These are phyloP conservation scores for Halophytophthora batemanensis DNA, from an alignment of 352 stramenopile genomes.

Conservation along the genomic window DNA sequence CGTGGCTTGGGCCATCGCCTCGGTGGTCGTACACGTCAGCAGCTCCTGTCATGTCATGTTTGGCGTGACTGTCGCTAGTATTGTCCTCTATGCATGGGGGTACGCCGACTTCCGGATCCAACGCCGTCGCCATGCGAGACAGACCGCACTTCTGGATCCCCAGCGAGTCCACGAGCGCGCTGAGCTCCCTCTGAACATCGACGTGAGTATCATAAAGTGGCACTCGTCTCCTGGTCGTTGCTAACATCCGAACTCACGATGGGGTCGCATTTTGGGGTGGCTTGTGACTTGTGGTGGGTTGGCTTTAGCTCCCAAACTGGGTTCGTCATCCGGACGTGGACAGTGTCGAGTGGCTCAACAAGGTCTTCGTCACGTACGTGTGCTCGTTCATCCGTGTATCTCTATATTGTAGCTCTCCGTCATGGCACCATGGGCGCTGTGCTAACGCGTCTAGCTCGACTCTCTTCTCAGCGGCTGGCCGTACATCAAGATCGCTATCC, in stretches of 20 bases:
- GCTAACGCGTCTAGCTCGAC: slow-evolving; percentile 5
- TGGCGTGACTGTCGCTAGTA: slow-evolving; percentile 32
- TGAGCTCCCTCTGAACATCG: slow-evolving; percentile 18
- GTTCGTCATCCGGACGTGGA: slow-evolving; percentile 61
- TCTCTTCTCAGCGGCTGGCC: slow-evolving; percentile 49
- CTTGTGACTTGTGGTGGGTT: neutral
- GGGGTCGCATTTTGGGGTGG: neutral
- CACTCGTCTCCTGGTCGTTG: too few species aligned
- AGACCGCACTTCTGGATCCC: slow-evolving; percentile 21
- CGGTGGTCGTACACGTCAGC: slow-evolving; percentile 29
- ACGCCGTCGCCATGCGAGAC: slow-evolving; percentile 16
- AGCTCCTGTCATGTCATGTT: slow-evolving; percentile 41
- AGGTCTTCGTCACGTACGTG: slow-evolving; percentile 48
- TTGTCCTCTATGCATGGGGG: slow-evolving; percentile 49
- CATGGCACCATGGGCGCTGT: neutral
- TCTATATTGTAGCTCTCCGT: too few species aligned
- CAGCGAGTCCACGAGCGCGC: neutral
- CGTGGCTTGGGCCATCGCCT: slow-evolving; percentile 29
- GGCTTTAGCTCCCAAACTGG: slow-evolving; percentile 45
- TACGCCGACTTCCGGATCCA: slow-evolving; percentile 51
- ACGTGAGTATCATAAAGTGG: neutral
- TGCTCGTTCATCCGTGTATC: neutral
- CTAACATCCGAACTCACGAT: neutral
- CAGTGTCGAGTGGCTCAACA: slow-evolving; percentile 78
- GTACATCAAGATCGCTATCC: slow-evolving; percentile 72